Evolutionary conservation across 2,329 filamentous ascomycete species (phyloP).

Genomic region (Exophiala sp.): DNA sequence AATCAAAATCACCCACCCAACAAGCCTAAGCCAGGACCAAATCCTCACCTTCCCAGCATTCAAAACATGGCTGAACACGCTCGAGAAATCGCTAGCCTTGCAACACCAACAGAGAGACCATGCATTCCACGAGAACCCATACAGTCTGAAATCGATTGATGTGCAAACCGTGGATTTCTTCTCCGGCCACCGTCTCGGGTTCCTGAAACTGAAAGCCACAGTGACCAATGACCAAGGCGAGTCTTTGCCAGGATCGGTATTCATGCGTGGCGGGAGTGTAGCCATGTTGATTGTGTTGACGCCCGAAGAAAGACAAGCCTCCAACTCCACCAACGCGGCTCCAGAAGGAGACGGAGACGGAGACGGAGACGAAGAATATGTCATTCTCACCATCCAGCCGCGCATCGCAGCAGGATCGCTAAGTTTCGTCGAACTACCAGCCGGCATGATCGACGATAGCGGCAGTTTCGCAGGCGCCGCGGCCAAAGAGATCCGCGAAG

Average conservation of each 20-base stretch:
- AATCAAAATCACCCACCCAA: conserved; percentile 36
- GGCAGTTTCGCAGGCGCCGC: conserved; percentile 51
- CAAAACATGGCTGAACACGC: conserved; percentile 48
- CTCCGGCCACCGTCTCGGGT: conserved; percentile 45
- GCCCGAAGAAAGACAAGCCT: conserved; percentile 31
- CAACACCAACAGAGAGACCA: conserved; percentile 42
- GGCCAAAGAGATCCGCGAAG: conserved; percentile 53
- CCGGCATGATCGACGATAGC: conserved; percentile 55
- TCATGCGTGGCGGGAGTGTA: conserved; percentile 54
- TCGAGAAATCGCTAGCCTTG: conserved; percentile 44
- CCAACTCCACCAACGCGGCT: too few relatives aligned
- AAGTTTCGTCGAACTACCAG: conserved; percentile 52
- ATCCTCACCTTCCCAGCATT: conserved; percentile 46
- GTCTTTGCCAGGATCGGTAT: conserved; percentile 51
- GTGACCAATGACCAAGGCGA: conserved; percentile 50
- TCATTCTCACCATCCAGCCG: conserved; percentile 53
- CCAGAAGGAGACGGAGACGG: too few relatives aligned
- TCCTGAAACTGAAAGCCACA: conserved; percentile 51
- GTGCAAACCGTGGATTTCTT: conserved; percentile 53
- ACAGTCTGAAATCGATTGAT: conserved; percentile 47
- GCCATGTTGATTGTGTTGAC: conserved; percentile 54
- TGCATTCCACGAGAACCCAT: conserved; percentile 48
- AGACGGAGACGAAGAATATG: conserved; percentile 40
- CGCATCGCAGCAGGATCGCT: conserved; percentile 52
- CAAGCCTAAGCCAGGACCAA: conserved; percentile 41